phyloP scores from a whole-genome alignment of 371 early-diverging fungal genomes.

The Mycotypha africana region DNA sequence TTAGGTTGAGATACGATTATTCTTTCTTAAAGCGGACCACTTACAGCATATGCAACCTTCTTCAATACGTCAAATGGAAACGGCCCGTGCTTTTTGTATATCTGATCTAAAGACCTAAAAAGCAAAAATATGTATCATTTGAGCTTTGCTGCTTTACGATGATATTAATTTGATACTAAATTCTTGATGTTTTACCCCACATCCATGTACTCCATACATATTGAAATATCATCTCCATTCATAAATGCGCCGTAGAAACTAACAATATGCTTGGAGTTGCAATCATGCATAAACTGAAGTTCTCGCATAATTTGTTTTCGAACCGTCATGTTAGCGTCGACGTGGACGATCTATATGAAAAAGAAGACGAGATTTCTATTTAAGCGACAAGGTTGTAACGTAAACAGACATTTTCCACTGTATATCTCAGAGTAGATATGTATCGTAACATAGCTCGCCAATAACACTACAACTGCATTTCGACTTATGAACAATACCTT shows the following conservation, averaged over 20 bases:
- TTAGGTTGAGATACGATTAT: not conserved
- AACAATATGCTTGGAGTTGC: conserved; percentile 83
- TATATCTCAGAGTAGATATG: too few relatives aligned
- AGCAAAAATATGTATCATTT: too few relatives aligned
- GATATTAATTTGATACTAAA: conserved; percentile 1
- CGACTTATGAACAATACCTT: too few relatives aligned
- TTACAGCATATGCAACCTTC: conserved; percentile 70
- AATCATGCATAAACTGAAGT: conserved; percentile 82
- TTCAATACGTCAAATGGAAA: conserved; percentile 73
- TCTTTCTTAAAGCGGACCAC: not conserved
- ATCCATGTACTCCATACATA: conserved; percentile 93
- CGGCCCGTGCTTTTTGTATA: conserved; percentile 73
- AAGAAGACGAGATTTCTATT: too few relatives aligned
- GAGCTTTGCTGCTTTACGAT: not conserved
- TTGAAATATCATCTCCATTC: conserved; percentile 76
- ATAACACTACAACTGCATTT: too few relatives aligned
- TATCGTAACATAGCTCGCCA: too few relatives aligned
- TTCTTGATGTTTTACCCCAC: conserved; percentile 47
- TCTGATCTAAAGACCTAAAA: conserved; percentile 71
- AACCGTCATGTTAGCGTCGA: conserved; percentile 63
- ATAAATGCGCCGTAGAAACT: conserved; percentile 86
- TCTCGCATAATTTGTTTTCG: conserved; percentile 85
- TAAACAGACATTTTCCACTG: too few relatives aligned
- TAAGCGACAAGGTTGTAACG: too few relatives aligned
- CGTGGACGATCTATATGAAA: conserved; percentile 77